These are phyloP conservation scores for Alternaria arbusti DNA, from an alignment of 2,329 filamentous ascomycete species.

Conservation along the genomic window DNA sequence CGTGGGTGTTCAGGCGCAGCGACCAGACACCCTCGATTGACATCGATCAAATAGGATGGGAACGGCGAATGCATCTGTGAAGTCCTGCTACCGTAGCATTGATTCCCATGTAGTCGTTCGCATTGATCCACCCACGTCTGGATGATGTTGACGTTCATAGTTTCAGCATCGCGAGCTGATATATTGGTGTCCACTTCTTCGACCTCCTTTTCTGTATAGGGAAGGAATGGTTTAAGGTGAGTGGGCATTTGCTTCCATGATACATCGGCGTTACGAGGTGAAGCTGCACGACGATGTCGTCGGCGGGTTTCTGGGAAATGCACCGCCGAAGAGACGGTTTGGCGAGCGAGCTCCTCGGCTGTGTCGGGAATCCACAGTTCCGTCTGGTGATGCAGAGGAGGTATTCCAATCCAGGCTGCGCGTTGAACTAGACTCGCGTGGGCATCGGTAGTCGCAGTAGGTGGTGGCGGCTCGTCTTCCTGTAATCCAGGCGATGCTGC, in stretches of 20 bases:
- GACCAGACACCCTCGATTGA: constrained; percentile 6
- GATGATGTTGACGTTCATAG: neutral
- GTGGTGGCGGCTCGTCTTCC: neutral
- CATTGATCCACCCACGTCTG: neutral
- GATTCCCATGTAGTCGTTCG: neutral
- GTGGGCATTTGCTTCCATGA: neutral
- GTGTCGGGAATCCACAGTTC: neutral
- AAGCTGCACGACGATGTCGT: neutral
- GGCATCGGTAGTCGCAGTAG: neutral
- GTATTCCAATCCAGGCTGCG: neutral
- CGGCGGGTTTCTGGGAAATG: neutral
- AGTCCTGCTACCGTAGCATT: neutral
- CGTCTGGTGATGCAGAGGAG: neutral
- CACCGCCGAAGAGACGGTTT: neutral
- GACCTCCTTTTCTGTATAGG: neutral
- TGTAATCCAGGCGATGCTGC: neutral
- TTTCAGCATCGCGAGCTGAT: neutral
- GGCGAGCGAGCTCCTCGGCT: neutral
- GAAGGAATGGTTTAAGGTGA: neutral
- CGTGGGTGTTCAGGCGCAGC: neutral
- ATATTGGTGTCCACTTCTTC: neutral
- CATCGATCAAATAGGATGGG: constrained; percentile 11
- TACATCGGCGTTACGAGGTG: neutral
- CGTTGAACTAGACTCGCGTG: neutral
- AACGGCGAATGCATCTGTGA: neutral